Base-by-base conservation (phyloP, 2,329 filamentous ascomycete genomes). In the Thelonectria olida region DNA sequence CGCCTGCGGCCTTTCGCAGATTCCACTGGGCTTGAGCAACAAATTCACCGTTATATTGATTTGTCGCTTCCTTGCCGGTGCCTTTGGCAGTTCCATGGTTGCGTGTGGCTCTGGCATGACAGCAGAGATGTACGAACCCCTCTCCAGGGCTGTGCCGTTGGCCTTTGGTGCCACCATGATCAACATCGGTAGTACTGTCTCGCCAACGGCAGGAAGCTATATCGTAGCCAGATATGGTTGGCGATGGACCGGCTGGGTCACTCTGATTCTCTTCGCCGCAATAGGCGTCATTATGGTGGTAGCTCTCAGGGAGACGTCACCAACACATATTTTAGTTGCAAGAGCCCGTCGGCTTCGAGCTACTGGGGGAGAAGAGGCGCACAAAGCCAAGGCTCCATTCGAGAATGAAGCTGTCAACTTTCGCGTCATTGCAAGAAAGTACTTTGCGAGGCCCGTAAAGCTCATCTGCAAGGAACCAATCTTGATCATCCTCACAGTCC, bases 41-140 rank as follows among this genome's bases (percentile, higher is more conserved):
- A 54, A 47, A 15, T 44, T 54, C 8, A 27, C 41, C 4, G 41
- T 28, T 8, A 45, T 54, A 10, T 19, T 54, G 13, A 41, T 47
- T 17, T 45, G 41, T 15, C 52, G 52, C 2, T 54, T 54, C n/a
- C 17, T 54, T 2, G 34, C 52, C 3, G 52, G 52, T 2, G 52
- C 52, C 9, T 54, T 54, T 20, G 52, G 52, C 9, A 54, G 52
- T 12, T 41, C 52, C 3, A 54, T 54, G 52, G 27, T 54, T 17
- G 52, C 52, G n/a, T 54, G 52, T 17, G 52, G 52, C 20, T 54
- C 52, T 13, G 52, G 52, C n/a, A 54, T 54, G 52, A 54, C 52
- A 8, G 52, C 52, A 15, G 52, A 54, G 41, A 2, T 54, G 20
- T 54, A 47, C 31, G 44, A 47, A 15, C 52, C 52, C 4, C 44